These are phyloP conservation scores for Allomyces javanicus DNA, from an alignment of 192 early-diverging fungal genomes.

Conservation along the genomic window DNA sequence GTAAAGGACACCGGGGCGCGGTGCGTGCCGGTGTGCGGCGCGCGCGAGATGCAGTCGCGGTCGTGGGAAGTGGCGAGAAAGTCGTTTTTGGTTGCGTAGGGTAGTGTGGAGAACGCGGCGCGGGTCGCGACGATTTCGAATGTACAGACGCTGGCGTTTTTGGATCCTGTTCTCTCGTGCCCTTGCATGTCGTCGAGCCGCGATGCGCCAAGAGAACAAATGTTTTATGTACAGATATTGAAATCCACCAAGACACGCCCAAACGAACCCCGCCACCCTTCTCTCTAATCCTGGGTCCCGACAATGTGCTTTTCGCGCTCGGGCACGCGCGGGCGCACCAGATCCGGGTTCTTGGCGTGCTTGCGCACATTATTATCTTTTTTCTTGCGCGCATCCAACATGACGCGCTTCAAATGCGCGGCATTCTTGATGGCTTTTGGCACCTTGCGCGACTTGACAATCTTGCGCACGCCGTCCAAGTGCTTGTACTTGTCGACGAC, in stretches of 20 bases:
- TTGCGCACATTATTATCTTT: constrained; percentile 87
- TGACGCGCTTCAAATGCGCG: constrained; percentile 55
- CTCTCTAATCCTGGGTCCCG: constrained; percentile 15
- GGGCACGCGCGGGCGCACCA: constrained; percentile 28
- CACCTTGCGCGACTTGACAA: constrained; percentile 63
- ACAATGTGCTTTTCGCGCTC: constrained; percentile 55
- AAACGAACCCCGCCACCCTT: neutral
- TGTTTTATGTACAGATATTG: too few relatives aligned
- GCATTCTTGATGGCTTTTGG: constrained; percentile 69
- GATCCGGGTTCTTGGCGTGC: constrained; percentile 43
- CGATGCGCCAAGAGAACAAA: too few relatives aligned
- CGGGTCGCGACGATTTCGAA: too few relatives aligned
- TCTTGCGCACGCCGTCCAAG: constrained; percentile 73
- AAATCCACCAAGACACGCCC: too few relatives aligned
- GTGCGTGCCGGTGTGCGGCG: too few relatives aligned
- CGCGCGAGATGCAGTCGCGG: too few relatives aligned
- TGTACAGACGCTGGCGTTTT: too few relatives aligned
- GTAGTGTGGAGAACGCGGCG: too few relatives aligned
- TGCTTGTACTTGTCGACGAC: constrained; percentile 84
- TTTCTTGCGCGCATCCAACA: constrained; percentile 53
- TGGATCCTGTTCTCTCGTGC: too few relatives aligned
- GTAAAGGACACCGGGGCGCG: constrained; percentile 1
- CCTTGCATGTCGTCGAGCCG: too few relatives aligned
- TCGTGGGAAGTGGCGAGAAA: too few relatives aligned
- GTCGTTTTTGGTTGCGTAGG: too few relatives aligned